Conservation (phyloP, 2,329 filamentous ascomycete species). For the Zarea fungicola region DNA sequence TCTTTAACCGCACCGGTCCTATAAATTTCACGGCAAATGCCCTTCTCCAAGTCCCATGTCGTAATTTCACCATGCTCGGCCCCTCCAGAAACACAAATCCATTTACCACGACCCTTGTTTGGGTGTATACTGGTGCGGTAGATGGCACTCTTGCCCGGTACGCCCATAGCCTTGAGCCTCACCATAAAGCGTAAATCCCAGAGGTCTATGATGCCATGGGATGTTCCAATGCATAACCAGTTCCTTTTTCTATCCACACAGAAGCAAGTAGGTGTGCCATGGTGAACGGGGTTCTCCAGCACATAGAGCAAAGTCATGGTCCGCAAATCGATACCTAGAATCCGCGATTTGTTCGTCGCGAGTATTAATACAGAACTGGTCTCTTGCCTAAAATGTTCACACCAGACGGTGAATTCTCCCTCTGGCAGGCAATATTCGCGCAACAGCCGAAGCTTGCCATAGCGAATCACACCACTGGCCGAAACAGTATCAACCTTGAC, state of each 20-base stretch:
- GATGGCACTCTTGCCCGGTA: slow-evolving; percentile 74
- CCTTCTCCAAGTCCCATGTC: slow-evolving; percentile 92
- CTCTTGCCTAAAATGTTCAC: slow-evolving; percentile 84
- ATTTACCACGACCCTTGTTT: slow-evolving; percentile 69
- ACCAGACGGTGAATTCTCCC: slow-evolving; percentile 79
- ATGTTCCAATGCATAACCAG: slow-evolving; percentile 88
- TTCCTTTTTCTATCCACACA: slow-evolving; percentile 79
- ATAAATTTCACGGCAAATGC: slow-evolving; percentile 83
- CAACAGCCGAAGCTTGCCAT: slow-evolving; percentile 70
- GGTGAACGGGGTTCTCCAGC: slow-evolving; percentile 82
- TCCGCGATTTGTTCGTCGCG: slow-evolving; percentile 77
- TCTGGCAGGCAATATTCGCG: slow-evolving; percentile 73
- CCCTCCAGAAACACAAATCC: slow-evolving; percentile 84
- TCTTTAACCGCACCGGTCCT: slow-evolving; percentile 61
- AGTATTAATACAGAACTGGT: slow-evolving; percentile 76
- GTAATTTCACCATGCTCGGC: slow-evolving; percentile 85
- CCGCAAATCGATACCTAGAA: slow-evolving; percentile 80
- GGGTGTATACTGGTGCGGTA: slow-evolving; percentile 77
- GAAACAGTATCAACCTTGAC: slow-evolving; percentile 65
- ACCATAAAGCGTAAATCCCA: slow-evolving; percentile 97
- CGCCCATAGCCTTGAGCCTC: slow-evolving; percentile 80
- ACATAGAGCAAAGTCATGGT: slow-evolving; percentile 78
- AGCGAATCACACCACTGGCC: slow-evolving; percentile 55
- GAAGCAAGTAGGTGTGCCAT: slow-evolving; percentile 88
- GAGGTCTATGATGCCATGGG: slow-evolving; percentile 85